A percentile compares a stretch with the other conserved stretches of the same genome.
Conservation (phyloP, 2,329 filamentous ascomycete species). For the Cladosporium sp. region DNA sequence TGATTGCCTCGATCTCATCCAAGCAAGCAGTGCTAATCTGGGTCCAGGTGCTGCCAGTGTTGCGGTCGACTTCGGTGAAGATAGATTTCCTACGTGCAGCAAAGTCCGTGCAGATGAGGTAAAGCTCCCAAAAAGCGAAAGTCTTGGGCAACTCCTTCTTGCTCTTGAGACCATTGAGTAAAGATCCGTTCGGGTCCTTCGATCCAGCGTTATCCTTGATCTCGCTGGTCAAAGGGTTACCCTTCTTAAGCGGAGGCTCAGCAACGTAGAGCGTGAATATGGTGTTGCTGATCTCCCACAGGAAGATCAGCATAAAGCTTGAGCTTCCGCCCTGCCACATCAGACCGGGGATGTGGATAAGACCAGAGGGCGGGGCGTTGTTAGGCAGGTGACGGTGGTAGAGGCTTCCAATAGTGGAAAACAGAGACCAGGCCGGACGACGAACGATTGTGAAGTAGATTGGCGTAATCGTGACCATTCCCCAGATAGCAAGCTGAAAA, state of each 20-base stretch:
- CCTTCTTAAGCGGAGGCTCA: slow-evolving; percentile 77
- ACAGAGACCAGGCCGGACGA: slow-evolving; percentile 61
- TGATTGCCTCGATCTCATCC: slow-evolving; percentile 63
- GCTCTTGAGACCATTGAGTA: slow-evolving; percentile 77
- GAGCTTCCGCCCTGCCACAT: slow-evolving; percentile 43
- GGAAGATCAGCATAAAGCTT: slow-evolving; percentile 61
- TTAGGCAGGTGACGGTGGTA: slow-evolving; percentile 70
- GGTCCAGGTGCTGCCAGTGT: slow-evolving; percentile 72
- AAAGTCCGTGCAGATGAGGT: slow-evolving; percentile 71
- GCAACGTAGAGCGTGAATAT: slow-evolving; percentile 78
- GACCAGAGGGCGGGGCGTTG: slow-evolving; percentile 56
- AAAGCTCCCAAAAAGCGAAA: slow-evolving; percentile 90
- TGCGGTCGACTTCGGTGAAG: slow-evolving; percentile 81
- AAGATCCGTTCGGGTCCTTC: slow-evolving; percentile 78
- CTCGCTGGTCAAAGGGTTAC: slow-evolving; percentile 75
- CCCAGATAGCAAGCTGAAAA: slow-evolving; percentile 19
- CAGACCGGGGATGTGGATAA: slow-evolving; percentile 31
- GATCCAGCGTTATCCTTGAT: slow-evolving; percentile 53
- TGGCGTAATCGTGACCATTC: slow-evolving; percentile 28
- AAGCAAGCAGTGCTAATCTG: slow-evolving; percentile 71
- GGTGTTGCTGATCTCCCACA: slow-evolving; percentile 75
- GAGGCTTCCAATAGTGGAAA: slow-evolving; percentile 67
- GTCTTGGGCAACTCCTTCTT: slow-evolving; percentile 76
- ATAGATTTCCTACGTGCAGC: slow-evolving; percentile 76
- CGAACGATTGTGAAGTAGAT: slow-evolving; percentile 60